Conservation (phyloP, 139 green algal species). For the Auxenochlorella pyrenoidosa region DNA sequence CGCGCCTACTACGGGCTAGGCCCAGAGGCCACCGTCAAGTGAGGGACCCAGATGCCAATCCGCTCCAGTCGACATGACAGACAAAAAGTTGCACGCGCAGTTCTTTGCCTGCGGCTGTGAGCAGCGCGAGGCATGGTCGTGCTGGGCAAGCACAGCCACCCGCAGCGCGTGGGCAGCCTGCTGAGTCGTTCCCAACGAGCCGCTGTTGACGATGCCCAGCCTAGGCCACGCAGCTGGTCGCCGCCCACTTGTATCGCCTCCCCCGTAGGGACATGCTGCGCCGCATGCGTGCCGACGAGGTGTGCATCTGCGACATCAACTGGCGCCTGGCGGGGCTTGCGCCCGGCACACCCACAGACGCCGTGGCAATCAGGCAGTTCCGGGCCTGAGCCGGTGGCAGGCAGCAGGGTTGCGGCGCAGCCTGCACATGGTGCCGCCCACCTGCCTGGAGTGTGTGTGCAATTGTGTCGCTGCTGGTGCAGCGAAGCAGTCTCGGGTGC, state of each 20-base stretch:
- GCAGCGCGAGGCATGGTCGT: neutral
- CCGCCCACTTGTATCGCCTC: neutral
- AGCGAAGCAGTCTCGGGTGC: no score
- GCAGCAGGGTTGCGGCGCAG: no score
- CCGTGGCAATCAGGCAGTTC: neutral
- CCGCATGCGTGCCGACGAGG: neutral
- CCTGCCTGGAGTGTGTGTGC: no score
- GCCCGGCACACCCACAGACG: neutral
- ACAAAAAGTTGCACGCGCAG: no score
- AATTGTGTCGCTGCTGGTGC: no score
- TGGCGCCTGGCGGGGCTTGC: neutral
- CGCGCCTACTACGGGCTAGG: constrained; percentile 7
- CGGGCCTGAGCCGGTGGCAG: neutral
- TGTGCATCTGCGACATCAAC: constrained; percentile 10
- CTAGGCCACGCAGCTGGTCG: neutral
- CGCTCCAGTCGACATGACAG: no score
- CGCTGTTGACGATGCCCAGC: no score
- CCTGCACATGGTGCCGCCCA: no score
- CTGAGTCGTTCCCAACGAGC: no score
- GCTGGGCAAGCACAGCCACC: no score
- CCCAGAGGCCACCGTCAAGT: neutral
- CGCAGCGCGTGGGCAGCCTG: no score
- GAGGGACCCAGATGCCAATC: neutral
- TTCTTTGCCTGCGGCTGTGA: no score
- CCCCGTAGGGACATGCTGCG: constrained; percentile 1